Base-by-base conservation (phyloP, 2,329 filamentous ascomycete species). In the Mariannaea sp. region DNA sequence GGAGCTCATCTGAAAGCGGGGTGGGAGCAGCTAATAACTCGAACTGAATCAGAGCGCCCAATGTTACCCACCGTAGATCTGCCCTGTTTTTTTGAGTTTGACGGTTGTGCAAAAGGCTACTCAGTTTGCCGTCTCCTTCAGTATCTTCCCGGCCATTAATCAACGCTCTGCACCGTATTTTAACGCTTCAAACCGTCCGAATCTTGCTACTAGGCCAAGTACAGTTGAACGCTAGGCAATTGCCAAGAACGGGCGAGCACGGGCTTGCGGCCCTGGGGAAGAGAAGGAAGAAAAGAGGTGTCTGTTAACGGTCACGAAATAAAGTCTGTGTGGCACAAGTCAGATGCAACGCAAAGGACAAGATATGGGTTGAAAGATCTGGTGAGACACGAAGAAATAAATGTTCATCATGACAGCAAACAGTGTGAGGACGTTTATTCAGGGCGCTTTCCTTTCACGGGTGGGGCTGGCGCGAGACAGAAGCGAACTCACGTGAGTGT, bases 401-500 rank as follows among this genome's bases (percentile, higher is more conserved):
- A 22, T 7, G 20, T 24, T 17, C 19, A 24, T 22, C 19, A 39
- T 39, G 36, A 5, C 19, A 22, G 24, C 9, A 19, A n/a, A 14
- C 12, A 14, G 24, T 13, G 10, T n/a, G 16, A n/a, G 36, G n/a
- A 10, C 19, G 10, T 2, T 22, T 17, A 13, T 35, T 39, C 19
- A 24, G 13, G 20, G n/a, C 57, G 55, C 54, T 56, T 58, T n/a
- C n/a, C n/a, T 53, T 48, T 47, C 39, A 45, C 45, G 56, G 58
- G 52, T 56, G 32, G 35, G 51, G 40, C 57, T 55, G 62, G 67
- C 71, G 70, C 71, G 71, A 70, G 49, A 50, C 45, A 59, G 62
- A 65, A 68, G 62, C 71, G 71, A 67, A 55, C 43, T 70, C 71
- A 74, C 71, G 70, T 74, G 71, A 70, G 72, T 69, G 56, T 1